phyloP scores from a whole-genome alignment of 805 yeast genomes.

The Lipomyces lipofer region DNA sequence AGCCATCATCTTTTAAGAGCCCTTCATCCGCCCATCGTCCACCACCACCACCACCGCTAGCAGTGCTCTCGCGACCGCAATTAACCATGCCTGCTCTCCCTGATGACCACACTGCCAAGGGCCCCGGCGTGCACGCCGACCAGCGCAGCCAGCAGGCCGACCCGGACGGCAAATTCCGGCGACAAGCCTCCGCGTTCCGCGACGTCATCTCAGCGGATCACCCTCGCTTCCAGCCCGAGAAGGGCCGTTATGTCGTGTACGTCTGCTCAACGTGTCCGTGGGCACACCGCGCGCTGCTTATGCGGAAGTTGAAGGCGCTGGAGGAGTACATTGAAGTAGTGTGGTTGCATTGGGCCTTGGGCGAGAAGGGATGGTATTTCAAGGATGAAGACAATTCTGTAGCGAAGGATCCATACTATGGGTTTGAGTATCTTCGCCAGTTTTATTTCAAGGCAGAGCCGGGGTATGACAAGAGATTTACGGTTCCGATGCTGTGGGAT shows the following conservation, averaged over 20 bases:
- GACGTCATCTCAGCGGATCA: conserved; percentile 57
- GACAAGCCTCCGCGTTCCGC: conserved; percentile 52
- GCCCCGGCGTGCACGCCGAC: conserved; percentile 28
- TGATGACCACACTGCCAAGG: conserved; percentile 22
- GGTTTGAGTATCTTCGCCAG: conserved; percentile 60
- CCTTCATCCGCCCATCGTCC: not conserved
- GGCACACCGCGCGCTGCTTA: conserved; percentile 85
- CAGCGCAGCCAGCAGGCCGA: conserved; percentile 30
- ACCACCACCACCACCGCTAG: not conserved
- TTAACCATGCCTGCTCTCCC: conserved; percentile 21
- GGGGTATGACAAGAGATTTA: conserved; percentile 74
- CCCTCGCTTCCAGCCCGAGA: conserved; percentile 70
- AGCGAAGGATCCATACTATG: conserved; percentile 58
- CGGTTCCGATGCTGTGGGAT: conserved; percentile 95
- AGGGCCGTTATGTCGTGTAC: conserved; percentile 80
- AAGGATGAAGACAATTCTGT: conserved; percentile 46
- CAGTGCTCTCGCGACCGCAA: not conserved
- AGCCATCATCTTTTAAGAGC: too few relatives aligned
- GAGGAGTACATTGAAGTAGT: conserved; percentile 51
- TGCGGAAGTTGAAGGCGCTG: conserved; percentile 73
- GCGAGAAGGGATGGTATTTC: conserved; percentile 77
- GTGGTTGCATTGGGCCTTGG: conserved; percentile 88
- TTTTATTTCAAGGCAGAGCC: conserved; percentile 75
- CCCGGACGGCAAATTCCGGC: conserved; percentile 31
- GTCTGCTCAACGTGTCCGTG: conserved; percentile 96